Evolutionary conservation across 352 stramenopile species (phyloP).

Genomic region (Phytophthora pseudosyringae): DNA sequence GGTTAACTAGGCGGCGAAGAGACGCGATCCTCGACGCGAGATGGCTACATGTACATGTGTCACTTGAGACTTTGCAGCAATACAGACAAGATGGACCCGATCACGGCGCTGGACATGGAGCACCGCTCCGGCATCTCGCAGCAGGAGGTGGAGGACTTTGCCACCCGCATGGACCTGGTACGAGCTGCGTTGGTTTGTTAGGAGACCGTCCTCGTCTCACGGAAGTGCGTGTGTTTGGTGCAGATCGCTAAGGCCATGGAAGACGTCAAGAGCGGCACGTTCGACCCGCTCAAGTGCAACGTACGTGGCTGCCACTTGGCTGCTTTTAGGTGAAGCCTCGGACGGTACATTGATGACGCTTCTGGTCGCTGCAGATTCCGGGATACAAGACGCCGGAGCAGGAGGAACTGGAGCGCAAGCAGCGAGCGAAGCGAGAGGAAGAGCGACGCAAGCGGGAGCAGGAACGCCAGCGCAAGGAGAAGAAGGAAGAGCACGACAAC

Average conservation of each 20-base stretch:
- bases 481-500: constrained; percentile 64
- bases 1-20: constrained; percentile 10
- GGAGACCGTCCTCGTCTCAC: constrained; percentile 3
- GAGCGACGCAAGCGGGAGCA: constrained; percentile 52
- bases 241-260: constrained; percentile 80
- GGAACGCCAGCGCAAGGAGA: constrained; percentile 45
- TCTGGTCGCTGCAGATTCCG: constrained; percentile 50
- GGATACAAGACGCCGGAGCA: constrained; percentile 82
- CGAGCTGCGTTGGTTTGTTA: not conserved
- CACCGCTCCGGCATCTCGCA: constrained; percentile 64
- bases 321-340: not conserved
- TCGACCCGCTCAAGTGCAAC: constrained; percentile 76
- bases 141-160: constrained; percentile 79
- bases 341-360: not conserved
- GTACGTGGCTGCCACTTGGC: constrained; percentile 21
- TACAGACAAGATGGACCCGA: constrained; percentile 53
- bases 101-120: constrained; percentile 74
- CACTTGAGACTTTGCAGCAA: constrained; percentile 8
- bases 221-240: not conserved
- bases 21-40: constrained; percentile 22
- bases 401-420: constrained; percentile 56
- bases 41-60: constrained; percentile 9
- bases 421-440: constrained; percentile 43
- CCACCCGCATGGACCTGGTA: constrained; percentile 74
- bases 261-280: constrained; percentile 83